Evolutionary conservation across 768 basidiomycete species (phyloP), one percentile per base, ranked within the genome.

Genomic region (Pleurotus djamor): DNA sequence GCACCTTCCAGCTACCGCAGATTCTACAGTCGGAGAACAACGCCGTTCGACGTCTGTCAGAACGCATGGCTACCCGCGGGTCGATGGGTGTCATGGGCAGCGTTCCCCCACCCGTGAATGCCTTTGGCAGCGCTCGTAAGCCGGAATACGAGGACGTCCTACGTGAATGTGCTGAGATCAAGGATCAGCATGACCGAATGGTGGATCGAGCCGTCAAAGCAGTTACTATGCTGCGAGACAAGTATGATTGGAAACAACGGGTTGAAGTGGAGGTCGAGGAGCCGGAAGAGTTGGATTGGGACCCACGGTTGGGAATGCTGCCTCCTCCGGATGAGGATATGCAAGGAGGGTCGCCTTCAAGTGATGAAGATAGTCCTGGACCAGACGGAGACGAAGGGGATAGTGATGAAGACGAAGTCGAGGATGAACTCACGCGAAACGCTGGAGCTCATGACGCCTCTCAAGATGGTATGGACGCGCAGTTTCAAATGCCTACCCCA

Each of bases 211-310:
- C 91, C 0, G 80, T 88, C n/a, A 78, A 87, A 45, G 92, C 92
- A 0, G 91, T 94, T 8, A 79, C 78, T 41, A 87, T 94, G 82
- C 74, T 94, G 6, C 75, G 82, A 59, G 92, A 94, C 58, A 88
- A 84, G 70, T 93, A 87, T 68, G 90, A 93, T 49, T 92, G 91
- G 88, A 87, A 86, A 68, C 83, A 85, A 63, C 79, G 92, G n/a
- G 88, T 93, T 17, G 85, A 84, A 61, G 90, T 92, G 10, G 86
- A 88, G 65, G 83, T 85, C 12, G 90, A 89, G 62, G 90, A 92
- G 69, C 89, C 88, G 3, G 89, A 91, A 64, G 91, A 91, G 62
- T 72, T 89, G 38, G 85, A 83, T 16, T 89, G 87, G 86, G 87
- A 87, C 63, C 86, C 87, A 4, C 75, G 83, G 44, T 34, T 75